A percentile compares a stretch with the other conserved stretches of the same genome.
Conservation (phyloP, 805 yeast species). For the Myxozyma lipomycoides region DNA sequence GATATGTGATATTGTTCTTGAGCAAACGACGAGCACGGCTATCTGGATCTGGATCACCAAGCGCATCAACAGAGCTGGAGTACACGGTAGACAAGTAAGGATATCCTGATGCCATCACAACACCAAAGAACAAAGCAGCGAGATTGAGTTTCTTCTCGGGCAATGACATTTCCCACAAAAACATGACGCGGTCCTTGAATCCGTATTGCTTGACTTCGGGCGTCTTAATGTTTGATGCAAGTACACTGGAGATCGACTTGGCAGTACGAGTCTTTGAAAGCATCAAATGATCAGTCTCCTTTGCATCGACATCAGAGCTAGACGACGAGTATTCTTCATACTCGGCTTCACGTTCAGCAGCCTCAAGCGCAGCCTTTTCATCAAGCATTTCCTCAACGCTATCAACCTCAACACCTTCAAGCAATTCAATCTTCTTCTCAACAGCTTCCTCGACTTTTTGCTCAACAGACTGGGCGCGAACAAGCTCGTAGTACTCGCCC, state of each 20-base stretch:
- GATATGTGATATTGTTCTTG: constrained; percentile 40
- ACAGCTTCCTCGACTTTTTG: constrained; percentile 12
- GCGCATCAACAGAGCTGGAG: constrained; percentile 36
- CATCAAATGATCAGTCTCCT: constrained; percentile 11
- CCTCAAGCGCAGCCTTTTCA: constrained; percentile 21
- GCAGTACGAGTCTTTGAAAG: constrained; percentile 17
- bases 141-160: constrained; percentile 21
- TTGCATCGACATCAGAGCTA: constrained; percentile 6
- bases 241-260: constrained; percentile 18
- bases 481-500: constrained; percentile 33
- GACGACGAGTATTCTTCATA: not conserved
- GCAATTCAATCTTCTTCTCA: constrained; percentile 8
- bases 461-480: constrained; percentile 31
- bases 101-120: constrained; percentile 26
- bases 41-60: constrained; percentile 33
- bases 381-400: constrained; percentile 16
- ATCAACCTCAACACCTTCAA: constrained; percentile 16
- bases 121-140: constrained; percentile 15
- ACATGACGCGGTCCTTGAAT: constrained; percentile 7
- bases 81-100: constrained; percentile 39
- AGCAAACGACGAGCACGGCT: constrained; percentile 38
- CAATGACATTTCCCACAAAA: constrained; percentile 10
- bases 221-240: not conserved
- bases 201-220: constrained; percentile 11
- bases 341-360: constrained; percentile 3